Percentiles rank a stretch among this genome's conserved stretches.
Conservation (phyloP, 768 basidiomycete species). For the Xerocomellus intermedius region DNA sequence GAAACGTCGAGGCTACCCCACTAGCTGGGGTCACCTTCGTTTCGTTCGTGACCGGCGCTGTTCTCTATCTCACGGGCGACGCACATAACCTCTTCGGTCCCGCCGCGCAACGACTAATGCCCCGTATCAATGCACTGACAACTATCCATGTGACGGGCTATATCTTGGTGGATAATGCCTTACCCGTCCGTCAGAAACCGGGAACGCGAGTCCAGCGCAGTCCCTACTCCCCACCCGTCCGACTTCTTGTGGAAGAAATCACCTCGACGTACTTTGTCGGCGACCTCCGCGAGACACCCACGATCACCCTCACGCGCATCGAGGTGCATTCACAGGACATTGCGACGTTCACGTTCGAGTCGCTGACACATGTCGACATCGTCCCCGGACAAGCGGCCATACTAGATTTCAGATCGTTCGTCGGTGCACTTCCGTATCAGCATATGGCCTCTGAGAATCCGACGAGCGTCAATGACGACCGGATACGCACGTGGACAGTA, state of each 20-base stretch:
- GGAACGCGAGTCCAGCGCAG: conserved; percentile 34
- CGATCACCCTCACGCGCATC: conserved; percentile 35
- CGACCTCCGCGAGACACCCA: conserved; percentile 20
- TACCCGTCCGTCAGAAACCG: conserved; percentile 51
- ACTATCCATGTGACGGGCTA: conserved; percentile 51
- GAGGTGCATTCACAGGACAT: conserved; percentile 45
- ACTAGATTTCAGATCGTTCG: conserved; percentile 51
- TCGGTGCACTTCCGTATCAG: conserved; percentile 47
- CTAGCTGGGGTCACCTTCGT: conserved; percentile 56
- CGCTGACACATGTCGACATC: conserved; percentile 34
- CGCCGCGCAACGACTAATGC: conserved; percentile 49
- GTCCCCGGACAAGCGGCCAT: conserved; percentile 53
- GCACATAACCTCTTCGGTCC: conserved; percentile 50
- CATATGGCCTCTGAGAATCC: conserved; percentile 56
- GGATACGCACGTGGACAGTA: conserved; percentile 65
- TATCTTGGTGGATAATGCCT: conserved; percentile 49
- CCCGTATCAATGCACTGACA: conserved; percentile 51
- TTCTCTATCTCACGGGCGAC: conserved; percentile 64
- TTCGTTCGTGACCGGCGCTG: conserved; percentile 50
- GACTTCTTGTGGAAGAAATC: conserved; percentile 51
- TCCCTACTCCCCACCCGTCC: conserved; percentile 61
- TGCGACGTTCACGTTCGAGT: conserved; percentile 54
- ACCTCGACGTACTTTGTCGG: conserved; percentile 30
- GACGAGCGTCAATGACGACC: conserved; percentile 57
- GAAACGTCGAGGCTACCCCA: conserved; percentile 60